Evolutionary conservation across 805 yeast genomes (phyloP).

Genomic region (Naumovozyma baii): DNA sequence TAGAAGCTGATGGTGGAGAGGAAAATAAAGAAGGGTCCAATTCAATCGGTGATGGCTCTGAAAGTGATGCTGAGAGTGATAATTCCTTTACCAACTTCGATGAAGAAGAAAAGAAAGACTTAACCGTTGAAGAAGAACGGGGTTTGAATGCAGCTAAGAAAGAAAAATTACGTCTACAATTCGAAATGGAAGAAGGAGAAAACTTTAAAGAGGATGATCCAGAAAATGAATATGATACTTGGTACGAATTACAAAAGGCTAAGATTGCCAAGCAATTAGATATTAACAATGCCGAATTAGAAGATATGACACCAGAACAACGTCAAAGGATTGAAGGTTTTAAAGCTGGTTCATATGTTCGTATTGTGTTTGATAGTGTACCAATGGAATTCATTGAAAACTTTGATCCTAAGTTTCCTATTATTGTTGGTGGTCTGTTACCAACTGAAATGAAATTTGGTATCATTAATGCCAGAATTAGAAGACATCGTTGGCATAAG

Average conservation of each 20-base stretch:
- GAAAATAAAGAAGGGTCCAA: slow-evolving; percentile 9
- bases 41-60: slow-evolving; percentile 8
- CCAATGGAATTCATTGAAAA: slow-evolving; percentile 88
- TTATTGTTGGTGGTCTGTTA: slow-evolving; percentile 82
- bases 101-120: slow-evolving; percentile 31
- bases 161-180: slow-evolving; percentile 78
- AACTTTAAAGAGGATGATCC: slow-evolving; percentile 73
- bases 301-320: slow-evolving; percentile 63
- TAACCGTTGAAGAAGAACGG: slow-evolving; percentile 66
- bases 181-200: slow-evolving; percentile 59
- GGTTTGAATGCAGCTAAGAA: slow-evolving; percentile 79
- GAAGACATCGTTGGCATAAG: slow-evolving; percentile 98
- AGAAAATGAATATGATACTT: slow-evolving; percentile 80
- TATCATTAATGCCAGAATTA: slow-evolving; percentile 80
- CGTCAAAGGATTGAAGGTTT: slow-evolving; percentile 82
- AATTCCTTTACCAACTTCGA: slow-evolving; percentile 34
- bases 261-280: slow-evolving; percentile 94
- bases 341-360: slow-evolving; percentile 89
- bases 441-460: slow-evolving; percentile 92
- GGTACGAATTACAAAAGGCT: slow-evolving; percentile 96
- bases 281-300: slow-evolving; percentile 75
- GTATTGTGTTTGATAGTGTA: slow-evolving; percentile 67
- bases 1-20: slow-evolving; percentile 19
- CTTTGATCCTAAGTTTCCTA: slow-evolving; percentile 76
- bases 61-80: slow-evolving; percentile 30